These are phyloP conservation scores for Cenococcum geophilum DNA, from an alignment of 495 filamentous ascomycete genomes.

Conservation along the genomic window DNA sequence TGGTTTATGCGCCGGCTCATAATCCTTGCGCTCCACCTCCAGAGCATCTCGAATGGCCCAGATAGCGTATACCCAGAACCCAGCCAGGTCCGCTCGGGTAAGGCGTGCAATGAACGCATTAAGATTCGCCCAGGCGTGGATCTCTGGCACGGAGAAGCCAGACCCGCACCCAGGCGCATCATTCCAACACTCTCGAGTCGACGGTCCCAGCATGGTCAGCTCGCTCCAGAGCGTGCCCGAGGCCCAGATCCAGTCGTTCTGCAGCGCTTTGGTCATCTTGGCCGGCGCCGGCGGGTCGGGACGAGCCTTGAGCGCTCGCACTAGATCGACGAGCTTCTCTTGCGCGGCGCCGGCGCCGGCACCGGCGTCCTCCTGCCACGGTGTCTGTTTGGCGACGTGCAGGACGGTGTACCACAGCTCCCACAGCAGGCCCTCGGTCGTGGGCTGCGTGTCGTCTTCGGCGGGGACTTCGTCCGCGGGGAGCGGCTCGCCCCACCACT, in stretches of 20 bases:
- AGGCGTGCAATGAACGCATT: constrained; percentile 22
- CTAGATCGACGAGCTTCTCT: constrained; percentile 3
- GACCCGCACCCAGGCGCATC: constrained; percentile 11
- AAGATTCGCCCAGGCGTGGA: constrained; percentile 22
- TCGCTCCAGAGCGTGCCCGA: constrained; percentile 3
- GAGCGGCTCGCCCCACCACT: not conserved
- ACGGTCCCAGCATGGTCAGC: not conserved
- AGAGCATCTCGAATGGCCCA: constrained; percentile 18
- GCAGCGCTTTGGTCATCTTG: not conserved
- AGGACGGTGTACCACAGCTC: constrained; percentile 10
- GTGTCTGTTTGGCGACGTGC: constrained; percentile 6
- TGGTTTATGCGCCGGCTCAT: constrained; percentile 3
- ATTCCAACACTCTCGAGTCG: constrained; percentile 5
- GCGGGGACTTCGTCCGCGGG: not conserved
- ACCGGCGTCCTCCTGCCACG: constrained; percentile 1
- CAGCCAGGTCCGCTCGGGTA: constrained; percentile 7
- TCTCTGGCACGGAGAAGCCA: constrained; percentile 16
- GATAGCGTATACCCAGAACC: constrained; percentile 11
- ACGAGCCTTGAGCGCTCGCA: constrained; percentile 2
- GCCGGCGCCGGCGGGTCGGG: not conserved
- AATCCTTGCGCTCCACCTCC: constrained; percentile 8
- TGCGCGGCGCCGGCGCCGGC: too few species aligned
- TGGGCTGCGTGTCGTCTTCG: not conserved
- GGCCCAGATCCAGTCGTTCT: not conserved
- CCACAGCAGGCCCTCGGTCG: constrained; percentile 3